Conservation (phyloP, 768 basidiomycete genomes). For the Rossbeevera mucosa region DNA sequence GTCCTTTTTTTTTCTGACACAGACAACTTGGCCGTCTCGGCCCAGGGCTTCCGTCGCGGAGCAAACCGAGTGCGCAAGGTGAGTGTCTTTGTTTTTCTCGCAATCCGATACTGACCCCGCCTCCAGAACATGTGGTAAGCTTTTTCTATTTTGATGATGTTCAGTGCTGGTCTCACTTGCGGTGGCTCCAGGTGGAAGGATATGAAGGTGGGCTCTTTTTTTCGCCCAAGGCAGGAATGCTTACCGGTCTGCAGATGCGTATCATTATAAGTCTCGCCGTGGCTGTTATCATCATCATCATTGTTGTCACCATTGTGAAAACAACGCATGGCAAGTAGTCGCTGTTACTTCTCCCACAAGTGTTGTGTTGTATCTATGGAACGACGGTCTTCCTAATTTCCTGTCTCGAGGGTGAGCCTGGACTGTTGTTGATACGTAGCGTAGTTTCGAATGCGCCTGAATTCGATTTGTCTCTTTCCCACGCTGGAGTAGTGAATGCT, state of each 20-base stretch:
- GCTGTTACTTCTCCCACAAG: constrained; percentile 7
- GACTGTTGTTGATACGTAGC: constrained; percentile 20
- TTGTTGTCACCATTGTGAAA: constrained; percentile 92
- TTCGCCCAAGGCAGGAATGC: constrained; percentile 4
- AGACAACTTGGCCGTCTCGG: constrained; percentile 97
- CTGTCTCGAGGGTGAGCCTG: constrained; percentile 19
- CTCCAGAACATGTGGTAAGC: constrained; percentile 86
- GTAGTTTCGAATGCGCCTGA: constrained; percentile 7
- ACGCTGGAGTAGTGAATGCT: constrained; percentile 10
- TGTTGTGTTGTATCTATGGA: constrained; percentile 45
- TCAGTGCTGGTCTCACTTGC: constrained; percentile 4
- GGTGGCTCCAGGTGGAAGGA: constrained; percentile 80
- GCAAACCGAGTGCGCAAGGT: constrained; percentile 98
- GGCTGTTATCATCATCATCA: constrained; percentile 87
- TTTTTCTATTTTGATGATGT: background rate
- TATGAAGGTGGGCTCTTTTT: constrained; percentile 66
- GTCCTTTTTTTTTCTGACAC: constrained; percentile 34
- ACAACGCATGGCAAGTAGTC: constrained; percentile 55
- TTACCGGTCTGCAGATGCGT: constrained; percentile 65
- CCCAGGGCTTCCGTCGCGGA: constrained; percentile 97
- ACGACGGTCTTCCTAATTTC: constrained; percentile 27
- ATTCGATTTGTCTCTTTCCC: constrained; percentile 26
- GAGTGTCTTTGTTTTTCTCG: constrained; percentile 5
- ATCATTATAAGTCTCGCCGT: constrained; percentile 92
- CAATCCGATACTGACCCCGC: constrained; percentile 6